Conservation (phyloP, 345 rosid species). For the Capsella bursapastoris region DNA sequence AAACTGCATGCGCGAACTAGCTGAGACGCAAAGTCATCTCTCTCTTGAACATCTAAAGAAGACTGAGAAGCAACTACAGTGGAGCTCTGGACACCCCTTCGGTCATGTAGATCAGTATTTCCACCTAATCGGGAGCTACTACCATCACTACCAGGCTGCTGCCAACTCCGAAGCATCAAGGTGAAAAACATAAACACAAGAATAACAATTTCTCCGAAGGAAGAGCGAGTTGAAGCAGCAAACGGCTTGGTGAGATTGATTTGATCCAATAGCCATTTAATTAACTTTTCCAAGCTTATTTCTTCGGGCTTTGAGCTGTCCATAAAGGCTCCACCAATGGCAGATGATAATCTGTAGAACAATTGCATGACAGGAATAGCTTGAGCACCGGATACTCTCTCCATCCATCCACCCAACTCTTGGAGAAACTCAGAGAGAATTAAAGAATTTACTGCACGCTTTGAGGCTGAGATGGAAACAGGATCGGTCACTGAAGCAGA, state of each 20-base stretch:
- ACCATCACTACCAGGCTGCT: constrained; percentile 88
- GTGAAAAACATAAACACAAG: constrained; percentile 98
- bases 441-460: constrained; percentile 87
- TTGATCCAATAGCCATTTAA: constrained; percentile 88
- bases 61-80: constrained; percentile 59
- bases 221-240: constrained; percentile 63
- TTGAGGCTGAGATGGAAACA: constrained; percentile 92
- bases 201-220: constrained; percentile 88
- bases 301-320: constrained; percentile 88
- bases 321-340: constrained; percentile 93
- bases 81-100: constrained; percentile 55
- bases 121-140: constrained; percentile 58
- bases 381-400: constrained; percentile 73
- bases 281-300: constrained; percentile 81
- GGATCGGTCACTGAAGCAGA: constrained; percentile 72
- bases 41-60: constrained; percentile 73
- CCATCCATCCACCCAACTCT: constrained; percentile 98
- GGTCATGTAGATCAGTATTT: constrained; percentile 64
- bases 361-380: constrained; percentile 97
- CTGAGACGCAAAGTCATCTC: constrained; percentile 81
- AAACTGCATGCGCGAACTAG: constrained; percentile 79
- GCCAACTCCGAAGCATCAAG: constrained; percentile 99
- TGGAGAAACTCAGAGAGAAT: constrained; percentile 91
- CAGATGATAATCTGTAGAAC: constrained; percentile 93
- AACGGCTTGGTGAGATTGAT: constrained; percentile 76